Percentiles rank a stretch among this genome's conserved stretches.
Evolutionary conservation across 2,329 filamentous ascomycete genomes (phyloP).

Genomic region (Colletotrichum karsti): DNA sequence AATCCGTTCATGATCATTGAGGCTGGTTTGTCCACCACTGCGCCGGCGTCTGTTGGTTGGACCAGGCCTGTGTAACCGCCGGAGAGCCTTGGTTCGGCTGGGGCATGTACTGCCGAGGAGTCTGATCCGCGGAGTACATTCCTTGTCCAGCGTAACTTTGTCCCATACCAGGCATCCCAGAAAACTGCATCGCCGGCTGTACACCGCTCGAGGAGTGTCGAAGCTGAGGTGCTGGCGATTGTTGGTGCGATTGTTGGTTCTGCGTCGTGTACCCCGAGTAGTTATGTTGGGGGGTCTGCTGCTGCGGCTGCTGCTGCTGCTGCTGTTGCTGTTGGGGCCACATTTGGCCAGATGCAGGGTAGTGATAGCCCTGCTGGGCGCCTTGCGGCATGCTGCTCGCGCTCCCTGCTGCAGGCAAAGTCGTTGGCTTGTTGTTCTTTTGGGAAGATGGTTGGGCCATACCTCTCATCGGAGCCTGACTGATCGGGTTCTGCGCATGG

Average conservation of each 20-base stretch:
- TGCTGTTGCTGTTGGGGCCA: slow-evolving; percentile 68
- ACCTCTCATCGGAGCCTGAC: slow-evolving; percentile 76
- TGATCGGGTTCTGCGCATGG: slow-evolving; percentile 76
- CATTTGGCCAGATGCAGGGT: slow-evolving; percentile 68
- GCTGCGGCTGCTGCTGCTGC: slow-evolving; percentile 53
- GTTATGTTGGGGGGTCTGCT: slow-evolving; percentile 66
- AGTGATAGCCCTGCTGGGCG: slow-evolving; percentile 68
- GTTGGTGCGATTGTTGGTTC: slow-evolving; percentile 59
- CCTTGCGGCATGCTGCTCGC: slow-evolving; percentile 59
- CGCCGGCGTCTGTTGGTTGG: slow-evolving; percentile 69
- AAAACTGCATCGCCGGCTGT: slow-evolving; percentile 68
- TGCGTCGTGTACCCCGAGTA: slow-evolving; percentile 64
- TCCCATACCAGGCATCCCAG: slow-evolving; percentile 68
- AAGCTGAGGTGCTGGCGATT: slow-evolving; percentile 67
- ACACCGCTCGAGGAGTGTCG: slow-evolving; percentile 65
- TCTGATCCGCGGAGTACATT: slow-evolving; percentile 70
- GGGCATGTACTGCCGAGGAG: slow-evolving; percentile 74
- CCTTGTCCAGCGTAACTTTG: slow-evolving; percentile 66
- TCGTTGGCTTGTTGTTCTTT: slow-evolving; percentile 73
- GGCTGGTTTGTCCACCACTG: slow-evolving; percentile 62
- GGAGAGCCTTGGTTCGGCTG: slow-evolving; percentile 61
- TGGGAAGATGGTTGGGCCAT: slow-evolving; percentile 70
- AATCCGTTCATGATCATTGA: slow-evolving; percentile 35
- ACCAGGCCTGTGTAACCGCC: slow-evolving; percentile 61
- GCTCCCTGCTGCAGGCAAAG: slow-evolving; percentile 55